Evolutionary conservation across 768 basidiomycete species (phyloP), one percentile per base, ranked within the genome.

Genomic region (Trametes elegans): DNA sequence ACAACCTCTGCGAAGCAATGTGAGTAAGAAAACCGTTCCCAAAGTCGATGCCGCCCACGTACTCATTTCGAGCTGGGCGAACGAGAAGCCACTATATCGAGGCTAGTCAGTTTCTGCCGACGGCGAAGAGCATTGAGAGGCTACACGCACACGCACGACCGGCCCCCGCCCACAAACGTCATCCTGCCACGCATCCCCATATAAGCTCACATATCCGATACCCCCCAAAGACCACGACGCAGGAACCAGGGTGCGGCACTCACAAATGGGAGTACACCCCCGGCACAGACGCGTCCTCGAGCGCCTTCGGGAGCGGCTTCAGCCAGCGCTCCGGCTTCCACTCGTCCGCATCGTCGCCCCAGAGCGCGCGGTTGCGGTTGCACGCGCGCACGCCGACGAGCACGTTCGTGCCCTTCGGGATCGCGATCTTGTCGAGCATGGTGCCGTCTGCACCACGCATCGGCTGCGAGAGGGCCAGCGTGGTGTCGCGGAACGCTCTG

Each of bases 401-500:
- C 9, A 70, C 44, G 16, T 53, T 56, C 7, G 61, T 65, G 29
- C 58, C 62, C 18, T 58, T 57, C 16, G 58, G 47, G 11, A 66
- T 41, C 16, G 36, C 19, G 7, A 79, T 55, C 26, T 36, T 41
- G 23, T 53, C 44, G 7, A 57, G 45, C 39, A 57, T 31, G 16
- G 48, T 43, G 1, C 59, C 59, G 27, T 61, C 47, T 3, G 14
- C 28, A 19, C 51, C 44, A 21, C 26, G 46, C 38, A 61, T 54
- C 8, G 59, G 50, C n/a, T 26, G 28, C 11, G 59, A 46, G 0
- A 61, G 38, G 1, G 59, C 44, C 16, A 61, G 75, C 2, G 79
- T 64, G 56, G 86, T 82, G 62, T 86, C 74, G 72, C 64, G 52
- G 54, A 7, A 64, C 35, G 26, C 68, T 60, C n/a, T 57, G n/a